Conservation (phyloP, 2,329 filamentous ascomycete genomes). For the Fusarium sp. region DNA sequence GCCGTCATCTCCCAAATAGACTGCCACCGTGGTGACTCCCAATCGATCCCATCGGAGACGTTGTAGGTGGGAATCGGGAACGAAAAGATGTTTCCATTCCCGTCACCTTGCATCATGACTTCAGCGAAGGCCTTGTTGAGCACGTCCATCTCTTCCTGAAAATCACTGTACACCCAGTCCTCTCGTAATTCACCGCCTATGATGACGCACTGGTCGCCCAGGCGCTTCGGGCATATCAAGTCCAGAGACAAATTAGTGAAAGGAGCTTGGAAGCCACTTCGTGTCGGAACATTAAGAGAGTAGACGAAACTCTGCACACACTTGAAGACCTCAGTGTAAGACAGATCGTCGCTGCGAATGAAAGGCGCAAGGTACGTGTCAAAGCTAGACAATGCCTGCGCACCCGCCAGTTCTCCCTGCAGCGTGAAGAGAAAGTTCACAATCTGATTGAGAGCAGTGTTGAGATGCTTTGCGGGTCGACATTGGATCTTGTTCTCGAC, state of each 20-base stretch:
- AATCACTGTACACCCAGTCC: conserved; percentile 38
- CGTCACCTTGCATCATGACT: conserved; percentile 43
- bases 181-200: conserved; percentile 31
- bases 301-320: conserved; percentile 43
- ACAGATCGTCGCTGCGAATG: conserved; percentile 32
- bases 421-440: conserved; percentile 44
- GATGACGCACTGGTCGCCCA: conserved; percentile 32
- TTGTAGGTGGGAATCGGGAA: conserved; percentile 44
- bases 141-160: conserved; percentile 43
- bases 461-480: conserved; percentile 39
- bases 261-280: conserved; percentile 42
- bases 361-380: conserved; percentile 42
- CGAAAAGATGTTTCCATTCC: conserved; percentile 42
- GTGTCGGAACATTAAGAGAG: conserved; percentile 42
- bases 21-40: conserved; percentile 42
- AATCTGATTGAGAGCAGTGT: conserved; percentile 43
- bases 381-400: conserved; percentile 39
- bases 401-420: conserved; percentile 40
- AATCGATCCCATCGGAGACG: conserved; percentile 38
- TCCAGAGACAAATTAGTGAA: conserved; percentile 43
- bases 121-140: conserved; percentile 43
- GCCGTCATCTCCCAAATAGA: conserved; percentile 43
- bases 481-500: conserved; percentile 45
- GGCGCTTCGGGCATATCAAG: conserved; percentile 34
- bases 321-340: conserved; percentile 41